Evolutionary conservation across 2,329 filamentous ascomycete genomes (phyloP).

Genomic region (Monosporascus ibericus): DNA sequence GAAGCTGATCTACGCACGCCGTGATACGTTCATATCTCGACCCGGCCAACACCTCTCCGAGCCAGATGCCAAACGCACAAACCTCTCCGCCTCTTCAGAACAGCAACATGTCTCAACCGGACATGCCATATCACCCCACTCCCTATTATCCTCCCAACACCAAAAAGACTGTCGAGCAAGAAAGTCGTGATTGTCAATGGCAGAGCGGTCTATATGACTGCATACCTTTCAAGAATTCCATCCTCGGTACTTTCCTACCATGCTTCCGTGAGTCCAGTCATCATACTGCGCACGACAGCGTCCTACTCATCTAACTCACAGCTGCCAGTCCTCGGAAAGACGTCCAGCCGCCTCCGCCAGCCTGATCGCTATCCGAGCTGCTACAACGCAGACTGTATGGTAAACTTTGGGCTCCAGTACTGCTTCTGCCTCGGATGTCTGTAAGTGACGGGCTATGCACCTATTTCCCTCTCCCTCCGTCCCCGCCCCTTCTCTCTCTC

Average conservation of each 20-base stretch:
- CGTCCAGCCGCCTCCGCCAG: conserved; percentile 37
- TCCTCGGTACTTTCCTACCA: conserved; percentile 34
- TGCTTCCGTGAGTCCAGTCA: conserved; percentile 34
- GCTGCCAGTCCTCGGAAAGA: conserved; percentile 35
- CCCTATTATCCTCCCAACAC: not conserved
- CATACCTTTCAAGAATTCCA: conserved; percentile 32
- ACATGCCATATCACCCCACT: no score
- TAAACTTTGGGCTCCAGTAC: conserved; percentile 32
- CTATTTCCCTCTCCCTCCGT: not conserved
- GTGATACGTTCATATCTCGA: no score
- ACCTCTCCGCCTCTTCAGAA: no score
- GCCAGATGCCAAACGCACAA: no score
- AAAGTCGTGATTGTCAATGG: conserved; percentile 6
- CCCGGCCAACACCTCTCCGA: no score
- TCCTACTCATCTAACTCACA: not conserved
- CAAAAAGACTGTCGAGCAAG: conserved; percentile 1
- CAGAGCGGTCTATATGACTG: conserved; percentile 33
- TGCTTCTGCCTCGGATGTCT: conserved; percentile 36
- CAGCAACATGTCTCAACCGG: no score
- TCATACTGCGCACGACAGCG: not conserved
- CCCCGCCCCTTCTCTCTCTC: not conserved
- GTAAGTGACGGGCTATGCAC: conserved; percentile 17
- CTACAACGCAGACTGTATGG: conserved; percentile 36
- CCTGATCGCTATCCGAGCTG: conserved; percentile 32
- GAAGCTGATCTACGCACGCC: no score